Percentiles rank a stretch among this genome's conserved stretches.
Evolutionary conservation across 495 filamentous ascomycete genomes (phyloP).

Genomic region (Aspergillus asperescens): DNA sequence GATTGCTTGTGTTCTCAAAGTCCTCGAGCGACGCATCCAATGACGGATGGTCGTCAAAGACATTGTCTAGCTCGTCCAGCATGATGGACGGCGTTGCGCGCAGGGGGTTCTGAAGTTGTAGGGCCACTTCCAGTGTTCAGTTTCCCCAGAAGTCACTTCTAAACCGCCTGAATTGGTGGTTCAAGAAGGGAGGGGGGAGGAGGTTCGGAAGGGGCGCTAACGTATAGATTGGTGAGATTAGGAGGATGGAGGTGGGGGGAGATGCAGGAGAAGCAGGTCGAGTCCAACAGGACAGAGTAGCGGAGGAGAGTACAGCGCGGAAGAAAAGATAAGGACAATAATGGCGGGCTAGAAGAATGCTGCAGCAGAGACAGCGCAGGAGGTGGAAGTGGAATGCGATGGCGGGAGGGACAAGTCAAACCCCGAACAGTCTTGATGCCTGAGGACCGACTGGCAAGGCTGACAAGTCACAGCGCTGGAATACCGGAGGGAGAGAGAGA

Average conservation of each 20-base stretch:
- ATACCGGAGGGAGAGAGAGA: constrained; percentile 5
- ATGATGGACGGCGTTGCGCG: constrained; percentile 41
- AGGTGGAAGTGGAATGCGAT: constrained; percentile 15
- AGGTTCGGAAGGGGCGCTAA: constrained; percentile 21
- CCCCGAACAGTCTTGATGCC: constrained; percentile 19
- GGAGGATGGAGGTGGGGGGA: not conserved
- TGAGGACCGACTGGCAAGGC: constrained; percentile 16
- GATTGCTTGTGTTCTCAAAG: constrained; percentile 58
- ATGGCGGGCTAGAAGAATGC: constrained; percentile 5
- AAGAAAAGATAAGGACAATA: constrained; percentile 1
- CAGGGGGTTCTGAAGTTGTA: constrained; percentile 18
- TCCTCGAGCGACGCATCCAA: constrained; percentile 71
- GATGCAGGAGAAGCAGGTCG: constrained; percentile 5
- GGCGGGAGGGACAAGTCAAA: constrained; percentile 5
- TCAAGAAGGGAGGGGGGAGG: constrained; percentile 1
- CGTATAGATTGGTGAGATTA: constrained; percentile 9
- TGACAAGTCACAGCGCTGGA: constrained; percentile 18
- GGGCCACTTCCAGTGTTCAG: constrained; percentile 16
- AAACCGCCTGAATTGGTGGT: constrained; percentile 9
- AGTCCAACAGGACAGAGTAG: constrained; percentile 4
- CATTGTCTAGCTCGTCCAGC: constrained; percentile 45
- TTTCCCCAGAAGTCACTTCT: constrained; percentile 10
- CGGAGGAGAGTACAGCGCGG: not conserved
- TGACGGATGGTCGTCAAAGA: constrained; percentile 63
- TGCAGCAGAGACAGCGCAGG: constrained; percentile 10